Percentiles rank a stretch among this genome's conserved stretches.
These are phyloP conservation scores for Fraxinus quadrangulata DNA, from an alignment of 257 asterid species.

Conservation along the genomic window DNA sequence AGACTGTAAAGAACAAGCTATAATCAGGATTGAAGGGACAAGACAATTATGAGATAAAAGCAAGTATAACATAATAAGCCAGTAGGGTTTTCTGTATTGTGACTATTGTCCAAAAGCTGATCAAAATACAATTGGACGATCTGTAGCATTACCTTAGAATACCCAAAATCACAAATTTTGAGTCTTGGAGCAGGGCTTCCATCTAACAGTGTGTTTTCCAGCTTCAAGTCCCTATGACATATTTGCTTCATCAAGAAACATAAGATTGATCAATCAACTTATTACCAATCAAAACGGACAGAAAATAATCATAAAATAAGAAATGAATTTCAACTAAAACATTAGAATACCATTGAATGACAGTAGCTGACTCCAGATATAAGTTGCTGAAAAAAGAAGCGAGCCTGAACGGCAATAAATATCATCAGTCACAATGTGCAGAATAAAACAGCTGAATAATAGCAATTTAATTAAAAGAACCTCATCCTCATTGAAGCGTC, in stretches of 20 bases:
- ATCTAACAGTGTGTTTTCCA: slow-evolving; percentile 85
- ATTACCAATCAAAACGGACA: neutral
- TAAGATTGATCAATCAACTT: slow-evolving; percentile 20
- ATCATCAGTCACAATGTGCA: neutral
- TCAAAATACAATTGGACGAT: slow-evolving; percentile 3
- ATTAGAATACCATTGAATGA: slow-evolving; percentile 67
- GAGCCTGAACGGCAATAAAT: slow-evolving; percentile 52
- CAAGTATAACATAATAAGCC: slow-evolving; percentile 10
- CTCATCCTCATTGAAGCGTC: slow-evolving; percentile 94
- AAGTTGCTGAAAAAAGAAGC: slow-evolving; percentile 90
- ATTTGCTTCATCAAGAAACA: slow-evolving; percentile 61
- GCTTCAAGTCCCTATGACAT: slow-evolving; percentile 89
- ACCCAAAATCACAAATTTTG: slow-evolving; percentile 93
- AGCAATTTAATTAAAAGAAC: slow-evolving; percentile 35
- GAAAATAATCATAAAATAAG: neutral
- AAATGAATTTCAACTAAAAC: slow-evolving; percentile 12
- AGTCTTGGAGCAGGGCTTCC: slow-evolving; percentile 92
- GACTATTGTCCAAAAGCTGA: neutral
- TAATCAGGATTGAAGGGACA: slow-evolving; percentile 21
- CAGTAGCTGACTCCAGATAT: slow-evolving; percentile 96
- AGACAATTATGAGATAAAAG: slow-evolving; percentile 4
- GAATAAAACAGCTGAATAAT: neutral
- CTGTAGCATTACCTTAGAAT: slow-evolving; percentile 69
- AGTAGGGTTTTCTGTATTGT: neutral
- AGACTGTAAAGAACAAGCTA: slow-evolving; percentile 50